Conservation (phyloP, 164 flowering plant genomes). For the Chimonanthus salicifolius region DNA sequence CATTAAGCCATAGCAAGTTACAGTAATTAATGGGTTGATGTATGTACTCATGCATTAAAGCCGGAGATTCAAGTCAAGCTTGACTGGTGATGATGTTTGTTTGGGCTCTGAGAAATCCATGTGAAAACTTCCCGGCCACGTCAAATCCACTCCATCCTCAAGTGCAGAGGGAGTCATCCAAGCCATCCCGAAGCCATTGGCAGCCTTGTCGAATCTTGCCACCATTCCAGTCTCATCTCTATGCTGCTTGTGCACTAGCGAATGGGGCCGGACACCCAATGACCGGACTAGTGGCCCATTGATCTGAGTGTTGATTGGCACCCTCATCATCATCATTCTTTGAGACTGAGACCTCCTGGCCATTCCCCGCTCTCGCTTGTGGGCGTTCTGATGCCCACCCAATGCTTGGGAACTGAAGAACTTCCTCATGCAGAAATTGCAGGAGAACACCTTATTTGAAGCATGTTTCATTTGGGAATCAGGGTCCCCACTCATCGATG, state of each 20-base stretch:
- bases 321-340: conserved; percentile 29
- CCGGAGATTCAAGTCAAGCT: conserved; percentile 55
- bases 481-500: conserved; percentile 16
- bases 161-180: conserved; percentile 26
- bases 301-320: conserved; percentile 8
- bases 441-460: conserved; percentile 43
- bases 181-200: conserved; percentile 24
- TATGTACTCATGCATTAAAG: conserved; percentile 29
- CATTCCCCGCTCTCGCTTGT: conserved; percentile 55
- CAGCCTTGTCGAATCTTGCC: conserved; percentile 33
- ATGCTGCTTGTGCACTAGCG: conserved; percentile 47
- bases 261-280: conserved; percentile 59
- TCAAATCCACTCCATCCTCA: conserved; percentile 33
- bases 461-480: conserved; percentile 21
- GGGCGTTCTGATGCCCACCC: conserved; percentile 65
- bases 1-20: background rate
- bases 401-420: conserved; percentile 56
- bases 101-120: conserved; percentile 25
- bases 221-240: conserved; percentile 30
- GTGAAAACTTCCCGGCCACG: conserved; percentile 80
- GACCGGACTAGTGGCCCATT: conserved; percentile 30
- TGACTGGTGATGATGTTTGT: conserved; percentile 27
- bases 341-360: conserved; percentile 36
- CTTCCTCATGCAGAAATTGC: conserved; percentile 63
- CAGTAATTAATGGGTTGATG: background rate